A percentile compares a stretch with the other conserved stretches of the same genome.
phyloP scores from a whole-genome alignment of 2,329 filamentous ascomycete species.

The Fusarium acutatum region DNA sequence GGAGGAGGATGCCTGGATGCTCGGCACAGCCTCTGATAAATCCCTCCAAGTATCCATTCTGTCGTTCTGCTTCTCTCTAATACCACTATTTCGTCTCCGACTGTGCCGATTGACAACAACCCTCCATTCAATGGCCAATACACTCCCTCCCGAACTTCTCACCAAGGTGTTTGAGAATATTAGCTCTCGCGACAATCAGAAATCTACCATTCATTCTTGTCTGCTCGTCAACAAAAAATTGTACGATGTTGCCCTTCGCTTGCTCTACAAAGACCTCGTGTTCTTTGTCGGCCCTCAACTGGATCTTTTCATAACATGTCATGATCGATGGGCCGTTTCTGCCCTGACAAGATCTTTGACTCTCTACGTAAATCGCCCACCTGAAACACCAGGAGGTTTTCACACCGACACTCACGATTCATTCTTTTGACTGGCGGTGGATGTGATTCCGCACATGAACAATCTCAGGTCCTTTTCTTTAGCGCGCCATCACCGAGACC shows the following conservation, averaged over 20 bases:
- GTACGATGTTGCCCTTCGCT: background rate
- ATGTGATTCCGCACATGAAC: background rate
- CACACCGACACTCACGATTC: fast-evolving
- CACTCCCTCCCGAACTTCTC: background rate
- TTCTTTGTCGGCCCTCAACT: background rate
- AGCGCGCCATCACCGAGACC: background rate
- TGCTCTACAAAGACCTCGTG: background rate
- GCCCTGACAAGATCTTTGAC: background rate
- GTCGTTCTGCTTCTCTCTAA: fast-evolving
- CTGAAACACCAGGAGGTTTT: background rate
- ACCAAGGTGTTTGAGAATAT: background rate
- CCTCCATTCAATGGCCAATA: background rate
- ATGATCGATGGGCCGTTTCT: background rate
- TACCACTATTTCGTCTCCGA: background rate
- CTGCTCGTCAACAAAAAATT: background rate
- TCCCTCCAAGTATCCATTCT: background rate
- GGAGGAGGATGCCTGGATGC: background rate
- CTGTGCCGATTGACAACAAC: too few species aligned
- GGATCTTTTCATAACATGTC: background rate
- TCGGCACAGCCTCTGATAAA: background rate
- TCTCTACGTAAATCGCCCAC: background rate
- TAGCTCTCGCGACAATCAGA: too few species aligned
- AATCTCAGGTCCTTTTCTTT: slow-evolving; percentile 1
- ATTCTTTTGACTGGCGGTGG: background rate
- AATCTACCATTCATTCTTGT: background rate